Conservation (phyloP, 345 rosid species). For the Eucalyptus cloeziana region DNA sequence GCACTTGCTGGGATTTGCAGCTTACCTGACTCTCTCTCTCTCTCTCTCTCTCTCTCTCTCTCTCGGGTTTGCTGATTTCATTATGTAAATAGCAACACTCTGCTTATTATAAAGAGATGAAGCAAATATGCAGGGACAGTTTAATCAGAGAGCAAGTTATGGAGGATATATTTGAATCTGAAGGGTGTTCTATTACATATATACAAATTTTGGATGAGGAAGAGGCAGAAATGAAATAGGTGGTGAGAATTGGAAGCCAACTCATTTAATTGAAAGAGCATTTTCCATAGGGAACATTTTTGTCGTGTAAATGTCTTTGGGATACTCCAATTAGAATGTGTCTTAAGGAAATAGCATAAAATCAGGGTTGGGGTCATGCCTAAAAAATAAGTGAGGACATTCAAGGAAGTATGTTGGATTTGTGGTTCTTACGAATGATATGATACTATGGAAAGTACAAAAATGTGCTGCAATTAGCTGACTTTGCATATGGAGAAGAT, state of each 20-base stretch:
- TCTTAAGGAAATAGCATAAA: not conserved
- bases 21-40: no score
- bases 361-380: not conserved
- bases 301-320: not conserved
- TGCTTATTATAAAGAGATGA: no score
- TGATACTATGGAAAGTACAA: not conserved
- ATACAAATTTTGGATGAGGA: not conserved
- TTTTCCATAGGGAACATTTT: not conserved
- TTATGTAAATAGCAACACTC: no score
- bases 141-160: no score
- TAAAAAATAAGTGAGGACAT: not conserved
- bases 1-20: slow-evolving; percentile 15
- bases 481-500: not conserved
- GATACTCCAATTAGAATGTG: not conserved
- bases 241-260: not conserved
- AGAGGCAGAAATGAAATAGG: not conserved
- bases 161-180: no score
- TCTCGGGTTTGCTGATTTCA: no score
- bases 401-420: not conserved
- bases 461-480: not conserved
- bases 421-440: not conserved
- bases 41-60: no score
- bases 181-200: no score
- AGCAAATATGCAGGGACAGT: no score
- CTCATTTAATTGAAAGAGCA: not conserved